Base-by-base conservation (phyloP, 192 early-diverging fungal genomes). In the Obelidium mucronatum region DNA sequence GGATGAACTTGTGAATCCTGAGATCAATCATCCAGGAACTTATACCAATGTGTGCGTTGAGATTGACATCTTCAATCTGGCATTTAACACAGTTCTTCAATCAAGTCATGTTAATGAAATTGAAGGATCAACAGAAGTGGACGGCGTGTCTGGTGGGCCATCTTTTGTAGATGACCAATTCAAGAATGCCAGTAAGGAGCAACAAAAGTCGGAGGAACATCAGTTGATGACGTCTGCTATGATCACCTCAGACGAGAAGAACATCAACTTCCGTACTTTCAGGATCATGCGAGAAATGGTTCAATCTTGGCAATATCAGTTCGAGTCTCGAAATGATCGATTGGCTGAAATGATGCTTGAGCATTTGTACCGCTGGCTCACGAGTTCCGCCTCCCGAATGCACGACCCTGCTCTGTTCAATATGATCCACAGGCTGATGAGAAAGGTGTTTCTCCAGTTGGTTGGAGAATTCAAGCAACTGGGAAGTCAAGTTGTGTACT, bases 281-380 rank as follows among this genome's bases (percentile, higher is more conserved):
- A 82, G 84, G 24, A 82, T 96, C 33, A 80, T 98, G 67, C 90
- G 93, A 30, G 79, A 83, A 11, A 83, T 96, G 83, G 90, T 98
- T 56, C 91, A 90, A 62, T 77, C 84, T 1, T 97, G 95, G 97
- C 88, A 90, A 58, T 84, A 88, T 48, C 92, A 96, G 61, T 78
- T 91, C 6, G 76, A 84, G 28, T 85, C 84, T 42, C 78, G 86
- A n/a, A 73, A 88, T 0, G 94, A 91, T 70, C 78, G 80, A n/a
- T 78, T 81, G 54, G 87, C 87, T 8, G 82, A 81, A 54, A 75
- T 78, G 42, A 74, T 87, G 91, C 82, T 95, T 24, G 93, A 94
- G 60, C 93, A 93, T 44, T 87, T 96, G 30, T 92, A 93, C 77
- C 90, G 94, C 24, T 97, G 97, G 96, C 82, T 99, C 52, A 95